Evolutionary conservation across 768 basidiomycete species (phyloP).

Genomic region (Boletus rubropictus): DNA sequence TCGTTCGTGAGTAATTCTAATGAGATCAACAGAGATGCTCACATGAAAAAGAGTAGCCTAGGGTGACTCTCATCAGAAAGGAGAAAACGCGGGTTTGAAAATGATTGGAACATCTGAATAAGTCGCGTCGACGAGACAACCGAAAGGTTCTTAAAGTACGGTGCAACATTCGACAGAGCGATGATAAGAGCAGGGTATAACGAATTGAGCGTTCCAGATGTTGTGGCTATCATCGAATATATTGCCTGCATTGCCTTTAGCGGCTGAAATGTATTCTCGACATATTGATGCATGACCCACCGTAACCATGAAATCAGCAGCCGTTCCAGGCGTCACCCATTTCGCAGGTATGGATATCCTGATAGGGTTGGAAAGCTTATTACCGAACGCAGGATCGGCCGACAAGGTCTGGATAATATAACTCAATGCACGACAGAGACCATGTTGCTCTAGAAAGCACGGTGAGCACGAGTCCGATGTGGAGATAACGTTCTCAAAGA

Average conservation of each 20-base stretch:
- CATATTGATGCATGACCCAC: conserved; percentile 37
- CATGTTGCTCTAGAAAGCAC: conserved; percentile 68
- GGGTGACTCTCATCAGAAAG: conserved; percentile 95
- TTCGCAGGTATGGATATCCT: conserved; percentile 67
- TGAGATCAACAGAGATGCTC: conserved; percentile 18
- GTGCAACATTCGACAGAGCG: conserved; percentile 81
- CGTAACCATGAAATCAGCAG: conserved; percentile 84
- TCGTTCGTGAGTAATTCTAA: not conserved
- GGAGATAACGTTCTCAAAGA: conserved; percentile 4
- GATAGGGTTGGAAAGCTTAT: conserved; percentile 59
- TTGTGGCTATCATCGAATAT: conserved; percentile 85
- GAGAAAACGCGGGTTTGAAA: conserved; percentile 84
- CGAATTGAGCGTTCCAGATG: conserved; percentile 73
- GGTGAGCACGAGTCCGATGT: conserved; percentile 6
- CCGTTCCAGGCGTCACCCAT: conserved; percentile 67
- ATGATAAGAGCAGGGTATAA: conserved; percentile 93
- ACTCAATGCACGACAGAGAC: conserved; percentile 80
- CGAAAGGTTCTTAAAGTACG: conserved; percentile 76
- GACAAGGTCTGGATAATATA: conserved; percentile 91
- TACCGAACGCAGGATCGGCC: conserved; percentile 73
- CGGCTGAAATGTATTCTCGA: conserved; percentile 4
- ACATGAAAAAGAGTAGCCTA: conserved; percentile 88
- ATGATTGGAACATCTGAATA: conserved; percentile 85
- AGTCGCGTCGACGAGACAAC: conserved; percentile 79
- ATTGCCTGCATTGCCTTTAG: conserved; percentile 52